Base-by-base conservation (phyloP, 2,329 filamentous ascomycete species). In the Domatiomyces globalis region DNA sequence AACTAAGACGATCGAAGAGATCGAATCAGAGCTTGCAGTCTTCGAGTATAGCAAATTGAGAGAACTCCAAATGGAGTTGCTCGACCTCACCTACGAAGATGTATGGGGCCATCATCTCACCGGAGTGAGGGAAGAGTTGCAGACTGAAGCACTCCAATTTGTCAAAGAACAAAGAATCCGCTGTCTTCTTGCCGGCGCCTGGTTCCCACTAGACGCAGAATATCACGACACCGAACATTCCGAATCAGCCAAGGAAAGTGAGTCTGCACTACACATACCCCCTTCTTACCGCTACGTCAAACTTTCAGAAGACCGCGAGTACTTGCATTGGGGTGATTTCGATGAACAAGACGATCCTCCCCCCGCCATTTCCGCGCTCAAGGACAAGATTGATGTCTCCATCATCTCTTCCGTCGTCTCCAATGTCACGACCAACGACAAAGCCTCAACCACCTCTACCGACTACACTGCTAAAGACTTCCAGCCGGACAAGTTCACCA, bases 151-250 rank as follows among this genome's bases (percentile, higher is more conserved):
- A 9, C 71, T 95, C 50, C 87, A 95, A 62, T 98, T 98, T 63
- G 86, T 96, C 68, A 95, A 95, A 68, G 92, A 98, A 69, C 92
- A 98, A 67, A 81, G 92, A 39, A 85, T 96, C 55, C 79, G 92
- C 50, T 95, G 89, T 64, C 73, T 98, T 42, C 76, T 96, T 3
- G 78, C 87, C 59, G 92, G 92, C 5, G 82, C 85, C 8, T 98
- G 92, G 92, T 98, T 96, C 59, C 74, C 78, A 2, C 69, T 71
- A 46, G 66, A 70, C 66, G 71, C 65, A 69, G 75, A 67, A 67
- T 76, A 69, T 58, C 71, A 66, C 62, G 67, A 63, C 64, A 69
- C 59, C 61, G 53, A 60, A 19, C 50, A 49, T 33, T 58, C 55
- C 2, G 73, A 67, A 49, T 65, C 63, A 56, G 69, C 55, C 43